Base-by-base conservation (phyloP, 371 early-diverging fungal genomes). In the Mucor sp. region DNA sequence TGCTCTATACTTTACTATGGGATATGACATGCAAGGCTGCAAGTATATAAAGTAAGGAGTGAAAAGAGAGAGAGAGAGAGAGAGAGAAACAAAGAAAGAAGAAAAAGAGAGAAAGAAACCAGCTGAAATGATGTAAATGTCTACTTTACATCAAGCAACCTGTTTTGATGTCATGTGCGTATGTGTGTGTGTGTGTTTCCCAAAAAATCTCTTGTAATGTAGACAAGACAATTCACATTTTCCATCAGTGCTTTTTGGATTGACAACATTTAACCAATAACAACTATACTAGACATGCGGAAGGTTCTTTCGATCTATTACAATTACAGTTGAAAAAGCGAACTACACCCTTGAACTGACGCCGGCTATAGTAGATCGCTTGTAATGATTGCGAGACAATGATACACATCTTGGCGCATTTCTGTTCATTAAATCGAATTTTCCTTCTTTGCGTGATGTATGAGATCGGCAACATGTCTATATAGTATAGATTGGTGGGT, bases 251-350 rank as follows among this genome's bases (percentile, higher is more conserved):
- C 12, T 53, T 53, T 53, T 53, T 53, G 53, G 12, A 25, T 27
- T 53, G 53, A 53, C 53, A 53, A 27, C 53, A 53, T 53, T 25
- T 27, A 47, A 53, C 53, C 53, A 53, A 53, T 53, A 15, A 53
- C 53, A 53, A 6, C 23, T 25, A 53, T 27, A 27, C 53, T 53
- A 15, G 27, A 53, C 53, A 53, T 53, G 53, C 27, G 53, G 53
- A 27, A 27, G 27, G 23, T 25, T 23, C 27, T 12, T 6, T 27
- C 14, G 3, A 53, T 27, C 53, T 27, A 53, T 44, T 17, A 3
- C 4, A 47, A 47, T 0, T 25, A 53, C 27, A 53, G 11, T 53
- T 53, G 14, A 53, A 27, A 27, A 53, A 53, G 53, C 53, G 53
- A 53, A 53, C 27, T n/a, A n/a, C 27, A 53, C 23, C 53, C 27